Evolutionary conservation across 495 filamentous ascomycete genomes (phyloP).

Genomic region (Trypethelium eluteriae): DNA sequence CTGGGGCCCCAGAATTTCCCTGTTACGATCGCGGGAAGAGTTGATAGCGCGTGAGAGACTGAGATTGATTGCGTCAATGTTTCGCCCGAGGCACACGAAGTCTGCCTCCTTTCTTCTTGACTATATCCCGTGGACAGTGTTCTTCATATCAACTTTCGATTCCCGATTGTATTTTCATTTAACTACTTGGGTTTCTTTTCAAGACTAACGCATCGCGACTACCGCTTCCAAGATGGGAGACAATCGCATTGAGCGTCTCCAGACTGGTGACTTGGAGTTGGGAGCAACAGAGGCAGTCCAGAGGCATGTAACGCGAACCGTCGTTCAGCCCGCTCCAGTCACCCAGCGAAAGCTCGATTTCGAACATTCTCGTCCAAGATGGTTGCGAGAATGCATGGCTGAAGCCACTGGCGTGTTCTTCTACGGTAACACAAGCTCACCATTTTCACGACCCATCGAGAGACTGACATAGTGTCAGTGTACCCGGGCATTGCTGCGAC

Average conservation of each 20-base stretch:
- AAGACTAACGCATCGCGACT: background rate
- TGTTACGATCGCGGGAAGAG: background rate
- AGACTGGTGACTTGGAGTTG: constrained; percentile 39
- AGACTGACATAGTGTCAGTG: constrained; percentile 26
- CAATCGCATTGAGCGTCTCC: constrained; percentile 29
- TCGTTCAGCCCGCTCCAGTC: constrained; percentile 40
- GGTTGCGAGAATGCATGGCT: constrained; percentile 43
- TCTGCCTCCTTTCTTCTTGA: background rate
- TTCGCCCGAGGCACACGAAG: background rate
- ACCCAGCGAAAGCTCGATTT: constrained; percentile 45
- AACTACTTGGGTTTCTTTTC: background rate
- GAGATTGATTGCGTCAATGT: background rate
- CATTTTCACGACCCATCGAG: background rate
- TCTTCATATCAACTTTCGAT: too few relatives aligned
- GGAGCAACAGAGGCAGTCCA: constrained; percentile 45
- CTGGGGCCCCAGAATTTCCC: background rate
- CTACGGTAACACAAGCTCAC: constrained; percentile 35
- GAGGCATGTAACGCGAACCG: constrained; percentile 40
- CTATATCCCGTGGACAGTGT: too few relatives aligned
- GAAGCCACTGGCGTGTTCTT: constrained; percentile 48
- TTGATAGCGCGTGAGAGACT: background rate
- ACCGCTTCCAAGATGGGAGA: constrained; percentile 19
- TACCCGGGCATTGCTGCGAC: constrained; percentile 43
- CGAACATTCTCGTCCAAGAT: constrained; percentile 42
- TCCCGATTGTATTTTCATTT: background rate